Evolutionary conservation across 2,329 filamentous ascomycete genomes (phyloP), one percentile per base, ranked within the genome.

Genomic region (Trichophyton mentagrophytes): DNA sequence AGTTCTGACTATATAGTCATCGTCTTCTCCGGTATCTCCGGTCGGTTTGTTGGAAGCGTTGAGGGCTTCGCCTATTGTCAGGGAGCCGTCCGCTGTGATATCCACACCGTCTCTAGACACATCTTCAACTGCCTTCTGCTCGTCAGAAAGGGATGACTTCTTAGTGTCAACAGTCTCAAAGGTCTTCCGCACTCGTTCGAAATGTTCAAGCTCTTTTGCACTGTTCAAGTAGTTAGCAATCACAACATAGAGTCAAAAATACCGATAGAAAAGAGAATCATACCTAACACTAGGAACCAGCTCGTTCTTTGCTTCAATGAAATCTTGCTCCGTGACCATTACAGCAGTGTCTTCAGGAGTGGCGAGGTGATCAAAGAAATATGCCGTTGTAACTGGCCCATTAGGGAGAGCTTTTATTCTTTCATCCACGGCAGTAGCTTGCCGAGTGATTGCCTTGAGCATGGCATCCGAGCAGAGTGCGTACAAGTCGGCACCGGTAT

Each of bases 381-480:
- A 91, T 0, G 91, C 92, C 1, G 92, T 95, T 1, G 88, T 88
- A 64, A 96, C 82, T 3, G 80, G 77, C 22, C 72, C 78, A 59
- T 71, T 68, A 49, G 79, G 75, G 56, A 95, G 78, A 3, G 80
- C 78, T 22, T 82, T 81, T 66, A 99, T 88, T 73, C 93, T 93
- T 58, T 83, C 79, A 71, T 99, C 93, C 1, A 97, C 91, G 1
- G 83, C 80, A 1, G 84, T 82, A 1, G 93, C 90, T 70, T 95
- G 89, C 3, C 93, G 85, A 2, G 93, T 99, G 62, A 99, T 92
- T 20, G 93, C 93, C 73, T 99, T 97, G 66, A 99, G 86, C 93
- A 99, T 99, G 58, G 93, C 90, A 73, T 99, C 93, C 49, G 90
- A 96, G 77, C 92, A 97, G 20, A 99, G 81, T 0, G 93, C 93